Evolutionary conservation across 176 grass and related monocot species (phyloP).

Genomic region (Guadua angustifolia): DNA sequence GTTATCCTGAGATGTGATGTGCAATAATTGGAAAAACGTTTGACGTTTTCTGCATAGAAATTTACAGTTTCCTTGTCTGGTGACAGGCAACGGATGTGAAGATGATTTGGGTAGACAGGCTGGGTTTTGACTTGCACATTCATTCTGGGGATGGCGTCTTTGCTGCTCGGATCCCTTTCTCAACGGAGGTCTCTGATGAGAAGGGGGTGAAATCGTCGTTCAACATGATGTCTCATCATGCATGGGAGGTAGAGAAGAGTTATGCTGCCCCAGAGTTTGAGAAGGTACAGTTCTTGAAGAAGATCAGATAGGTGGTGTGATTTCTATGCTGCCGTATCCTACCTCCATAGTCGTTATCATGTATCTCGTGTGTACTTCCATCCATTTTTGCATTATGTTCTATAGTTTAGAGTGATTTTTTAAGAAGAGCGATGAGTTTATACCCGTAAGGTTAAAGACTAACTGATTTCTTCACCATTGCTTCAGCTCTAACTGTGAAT

Average conservation of each 20-base stretch:
- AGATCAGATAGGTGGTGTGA: slow-evolving; percentile 62
- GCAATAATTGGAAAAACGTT: neutral
- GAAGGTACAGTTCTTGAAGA: slow-evolving; percentile 67
- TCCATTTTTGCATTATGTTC: slow-evolving; percentile 26
- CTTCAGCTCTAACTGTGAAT: neutral
- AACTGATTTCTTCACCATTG: neutral
- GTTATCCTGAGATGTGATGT: neutral
- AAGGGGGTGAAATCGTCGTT: slow-evolving; percentile 89
- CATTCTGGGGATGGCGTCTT: slow-evolving; percentile 63
- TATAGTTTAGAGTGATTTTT: slow-evolving; percentile 27
- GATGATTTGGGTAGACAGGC: slow-evolving; percentile 89
- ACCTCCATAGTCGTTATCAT: neutral
- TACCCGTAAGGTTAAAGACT: neutral
- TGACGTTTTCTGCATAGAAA: neutral
- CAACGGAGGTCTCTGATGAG: slow-evolving; percentile 78
- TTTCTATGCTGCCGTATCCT: neutral
- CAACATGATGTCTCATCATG: slow-evolving; percentile 97
- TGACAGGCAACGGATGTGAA: slow-evolving; percentile 67
- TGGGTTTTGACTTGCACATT: slow-evolving; percentile 85
- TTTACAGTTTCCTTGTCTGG: slow-evolving; percentile 12
- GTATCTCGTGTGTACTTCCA: slow-evolving; percentile 3
- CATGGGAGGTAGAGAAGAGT: slow-evolving; percentile 90
- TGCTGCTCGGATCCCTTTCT: slow-evolving; percentile 76
- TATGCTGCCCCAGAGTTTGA: slow-evolving; percentile 76
- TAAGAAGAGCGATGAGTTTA: slow-evolving; percentile 13